Conservation (phyloP, 805 yeast species). For the Kodamaea jinghongensis region DNA sequence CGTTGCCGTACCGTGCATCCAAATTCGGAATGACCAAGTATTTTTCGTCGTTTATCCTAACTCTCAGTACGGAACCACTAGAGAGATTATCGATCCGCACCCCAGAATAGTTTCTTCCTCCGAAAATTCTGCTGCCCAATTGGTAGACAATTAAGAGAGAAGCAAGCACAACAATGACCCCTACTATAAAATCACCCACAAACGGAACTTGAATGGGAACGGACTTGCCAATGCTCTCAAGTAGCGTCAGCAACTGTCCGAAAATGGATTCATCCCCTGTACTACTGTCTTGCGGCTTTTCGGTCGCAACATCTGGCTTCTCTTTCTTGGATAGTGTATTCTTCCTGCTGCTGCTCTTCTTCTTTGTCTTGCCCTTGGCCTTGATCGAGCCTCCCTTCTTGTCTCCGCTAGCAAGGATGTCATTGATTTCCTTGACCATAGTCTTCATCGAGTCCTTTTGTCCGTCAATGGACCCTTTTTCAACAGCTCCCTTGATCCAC, state of each 20-base stretch:
- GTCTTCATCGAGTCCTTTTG: slow-evolving; percentile 61
- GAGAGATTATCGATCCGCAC: slow-evolving; percentile 9
- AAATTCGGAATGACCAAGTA: slow-evolving; percentile 42
- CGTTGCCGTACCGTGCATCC: slow-evolving; percentile 27
- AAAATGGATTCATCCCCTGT: slow-evolving; percentile 7
- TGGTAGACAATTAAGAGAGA: slow-evolving; percentile 14
- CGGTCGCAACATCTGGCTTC: not conserved
- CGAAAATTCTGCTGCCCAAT: slow-evolving; percentile 18
- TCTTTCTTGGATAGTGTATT: slow-evolving; percentile 11
- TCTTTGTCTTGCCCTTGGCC: slow-evolving; percentile 9
- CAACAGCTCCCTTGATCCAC: slow-evolving; percentile 90
- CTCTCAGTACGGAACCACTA: slow-evolving; percentile 10
- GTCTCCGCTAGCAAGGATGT: slow-evolving; percentile 25
- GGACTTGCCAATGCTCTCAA: slow-evolving; percentile 23
- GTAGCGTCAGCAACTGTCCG: slow-evolving; percentile 19
- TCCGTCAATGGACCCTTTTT: slow-evolving; percentile 78
- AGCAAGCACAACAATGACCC: slow-evolving; percentile 17
- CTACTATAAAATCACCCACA: slow-evolving; percentile 21
- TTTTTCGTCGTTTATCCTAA: slow-evolving; percentile 32
- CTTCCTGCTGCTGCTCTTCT: slow-evolving; percentile 12
- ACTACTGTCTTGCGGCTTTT: not conserved
- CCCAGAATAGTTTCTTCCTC: slow-evolving; percentile 12
- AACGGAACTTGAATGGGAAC: slow-evolving; percentile 27
- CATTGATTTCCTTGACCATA: slow-evolving; percentile 47
- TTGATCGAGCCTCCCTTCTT: slow-evolving; percentile 13